These are phyloP conservation scores for Alternaria sp. DNA, from an alignment of 2,329 filamentous ascomycete species.

Conservation along the genomic window DNA sequence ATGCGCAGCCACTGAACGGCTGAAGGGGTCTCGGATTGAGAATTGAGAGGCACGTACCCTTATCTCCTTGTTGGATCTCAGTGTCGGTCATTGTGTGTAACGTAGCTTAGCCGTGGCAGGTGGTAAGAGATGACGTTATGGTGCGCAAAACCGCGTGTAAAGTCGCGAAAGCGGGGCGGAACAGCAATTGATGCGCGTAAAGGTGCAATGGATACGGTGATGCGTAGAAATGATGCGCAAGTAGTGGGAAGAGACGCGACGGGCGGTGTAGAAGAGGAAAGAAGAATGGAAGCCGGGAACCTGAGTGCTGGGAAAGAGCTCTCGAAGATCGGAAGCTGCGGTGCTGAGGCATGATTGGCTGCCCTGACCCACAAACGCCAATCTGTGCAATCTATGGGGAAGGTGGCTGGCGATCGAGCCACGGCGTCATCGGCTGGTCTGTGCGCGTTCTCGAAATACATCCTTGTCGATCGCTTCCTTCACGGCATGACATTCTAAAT, in stretches of 20 bases:
- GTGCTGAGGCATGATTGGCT: constrained; percentile 35
- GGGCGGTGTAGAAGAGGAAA: constrained; percentile 28
- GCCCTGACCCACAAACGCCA: constrained; percentile 4
- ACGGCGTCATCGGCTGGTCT: constrained; percentile 35
- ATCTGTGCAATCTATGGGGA: constrained; percentile 11
- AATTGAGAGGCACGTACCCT: constrained; percentile 35
- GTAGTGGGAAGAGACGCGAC: constrained; percentile 22
- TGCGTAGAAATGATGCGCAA: constrained; percentile 31
- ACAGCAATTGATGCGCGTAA: constrained; percentile 34
- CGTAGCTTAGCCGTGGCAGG: constrained; percentile 17
- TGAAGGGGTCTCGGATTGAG: neutral
- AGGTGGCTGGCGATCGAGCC: constrained; percentile 30
- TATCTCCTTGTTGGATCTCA: constrained; percentile 45
- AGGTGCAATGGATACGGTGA: constrained; percentile 19
- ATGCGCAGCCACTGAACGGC: neutral
- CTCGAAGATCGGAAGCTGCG: constrained; percentile 41
- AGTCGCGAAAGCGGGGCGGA: constrained; percentile 23
- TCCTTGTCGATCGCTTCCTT: constrained; percentile 3
- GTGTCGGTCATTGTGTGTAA: constrained; percentile 43
- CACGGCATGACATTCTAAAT: neutral
- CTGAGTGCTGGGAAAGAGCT: constrained; percentile 25
- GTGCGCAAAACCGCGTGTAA: constrained; percentile 22
- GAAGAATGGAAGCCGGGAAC: constrained; percentile 23
- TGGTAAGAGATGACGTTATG: constrained; percentile 41
- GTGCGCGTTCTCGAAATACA: constrained; percentile 10